Conservation (phyloP, 1,284 basidiomycete species). For the Exobasidium rhododendri region DNA sequence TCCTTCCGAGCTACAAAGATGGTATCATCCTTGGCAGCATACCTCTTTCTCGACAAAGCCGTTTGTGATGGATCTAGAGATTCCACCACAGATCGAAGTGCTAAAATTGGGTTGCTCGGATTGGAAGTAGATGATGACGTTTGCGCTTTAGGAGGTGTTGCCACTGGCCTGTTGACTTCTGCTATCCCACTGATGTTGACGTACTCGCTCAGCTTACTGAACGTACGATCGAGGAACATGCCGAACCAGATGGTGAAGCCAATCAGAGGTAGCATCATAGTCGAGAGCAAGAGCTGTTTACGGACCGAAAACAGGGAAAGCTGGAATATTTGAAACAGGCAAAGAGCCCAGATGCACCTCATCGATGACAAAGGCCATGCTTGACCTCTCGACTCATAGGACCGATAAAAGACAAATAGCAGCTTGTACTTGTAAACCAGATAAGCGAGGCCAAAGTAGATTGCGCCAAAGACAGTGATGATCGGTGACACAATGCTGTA, state of each 20-base stretch:
- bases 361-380: constrained; percentile 70
- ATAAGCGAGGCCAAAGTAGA: constrained; percentile 87
- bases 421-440: constrained; percentile 91
- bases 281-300: constrained; percentile 72
- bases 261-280: constrained; percentile 74
- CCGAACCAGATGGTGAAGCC: constrained; percentile 73
- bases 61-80: constrained; percentile 17
- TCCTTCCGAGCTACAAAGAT: constrained; percentile 69
- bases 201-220: constrained; percentile 74
- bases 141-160: constrained; percentile 12
- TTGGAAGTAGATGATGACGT: neutral
- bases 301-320: constrained; percentile 72
- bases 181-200: constrained; percentile 55
- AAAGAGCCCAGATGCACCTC: constrained; percentile 51
- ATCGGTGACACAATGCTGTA: constrained; percentile 94
- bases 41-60: constrained; percentile 63
- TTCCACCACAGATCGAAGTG: constrained; percentile 1
- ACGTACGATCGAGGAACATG: constrained; percentile 69
- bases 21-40: constrained; percentile 77
- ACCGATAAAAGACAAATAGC: constrained; percentile 88
- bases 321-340: constrained; percentile 52
- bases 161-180: constrained; percentile 24
- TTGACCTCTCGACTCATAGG: constrained; percentile 86
- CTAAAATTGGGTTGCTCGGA: constrained; percentile 2
- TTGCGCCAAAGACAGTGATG: constrained; percentile 86